Conservation (phyloP, 2,329 filamentous ascomycete species). For the Diplodia corticola region DNA sequence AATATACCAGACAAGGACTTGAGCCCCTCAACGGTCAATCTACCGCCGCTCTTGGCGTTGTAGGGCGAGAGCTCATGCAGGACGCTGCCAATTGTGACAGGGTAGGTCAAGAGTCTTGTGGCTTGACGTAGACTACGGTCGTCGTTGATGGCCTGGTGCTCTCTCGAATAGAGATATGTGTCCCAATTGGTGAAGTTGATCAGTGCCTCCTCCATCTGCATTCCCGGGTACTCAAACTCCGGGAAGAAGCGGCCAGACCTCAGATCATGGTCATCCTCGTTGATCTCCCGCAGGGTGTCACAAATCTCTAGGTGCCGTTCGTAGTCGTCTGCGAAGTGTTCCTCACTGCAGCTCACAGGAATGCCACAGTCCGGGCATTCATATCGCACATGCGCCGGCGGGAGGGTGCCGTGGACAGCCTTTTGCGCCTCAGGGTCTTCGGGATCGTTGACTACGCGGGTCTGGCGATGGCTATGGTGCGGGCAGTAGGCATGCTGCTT, state of each 20-base stretch:
- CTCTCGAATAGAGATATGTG: constrained; percentile 88
- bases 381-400: constrained; percentile 82
- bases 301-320: constrained; percentile 90
- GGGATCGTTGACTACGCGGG: constrained; percentile 65
- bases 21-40: constrained; percentile 82
- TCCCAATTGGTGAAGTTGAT: constrained; percentile 99
- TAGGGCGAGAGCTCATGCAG: constrained; percentile 95
- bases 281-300: constrained; percentile 87
- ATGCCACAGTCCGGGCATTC: constrained; percentile 97
- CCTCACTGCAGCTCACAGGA: constrained; percentile 88
- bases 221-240: constrained; percentile 87
- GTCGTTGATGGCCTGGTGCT: constrained; percentile 87
- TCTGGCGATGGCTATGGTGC: constrained; percentile 81
- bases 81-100: constrained; percentile 85
- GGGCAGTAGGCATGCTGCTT: constrained; percentile 91
- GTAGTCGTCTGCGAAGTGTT: constrained; percentile 95
- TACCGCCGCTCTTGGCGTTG: constrained; percentile 69
- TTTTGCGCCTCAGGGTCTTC: constrained; percentile 65
- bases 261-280: constrained; percentile 96
- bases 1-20: constrained; percentile 86
- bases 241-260: constrained; percentile 87
- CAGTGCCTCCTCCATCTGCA: constrained; percentile 87
- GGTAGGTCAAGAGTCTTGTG: constrained; percentile 90
- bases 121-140: constrained; percentile 90
- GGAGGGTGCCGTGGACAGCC: constrained; percentile 54